Evolutionary conservation across 768 basidiomycete genomes (phyloP).

Genomic region (Trametes cingulata): DNA sequence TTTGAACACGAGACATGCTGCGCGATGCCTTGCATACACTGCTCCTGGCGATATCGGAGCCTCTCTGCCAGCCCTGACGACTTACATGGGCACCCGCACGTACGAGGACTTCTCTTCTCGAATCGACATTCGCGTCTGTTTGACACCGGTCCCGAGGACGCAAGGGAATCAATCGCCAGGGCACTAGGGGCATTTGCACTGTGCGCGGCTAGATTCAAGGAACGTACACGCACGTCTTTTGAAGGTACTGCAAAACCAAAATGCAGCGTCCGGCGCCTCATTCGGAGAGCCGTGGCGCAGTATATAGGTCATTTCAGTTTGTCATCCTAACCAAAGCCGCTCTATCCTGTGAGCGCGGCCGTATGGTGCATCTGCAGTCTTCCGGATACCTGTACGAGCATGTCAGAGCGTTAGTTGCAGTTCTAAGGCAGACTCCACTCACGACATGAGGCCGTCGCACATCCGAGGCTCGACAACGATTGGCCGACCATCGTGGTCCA

Average conservation of each 20-base stretch:
- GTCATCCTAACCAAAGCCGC: too few relatives aligned
- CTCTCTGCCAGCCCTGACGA: background rate
- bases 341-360: background rate
- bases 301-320: too few relatives aligned
- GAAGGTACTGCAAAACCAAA: background rate
- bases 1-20: background rate
- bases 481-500: constrained; percentile 9
- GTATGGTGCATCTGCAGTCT: background rate
- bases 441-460: constrained; percentile 7
- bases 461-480: background rate
- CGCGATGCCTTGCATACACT: background rate
- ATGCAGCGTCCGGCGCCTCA: too few relatives aligned
- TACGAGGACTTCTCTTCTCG: background rate
- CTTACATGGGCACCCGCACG: background rate
- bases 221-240: too few relatives aligned
- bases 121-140: background rate
- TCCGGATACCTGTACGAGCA: background rate
- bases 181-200: background rate
- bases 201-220: too few relatives aligned
- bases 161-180: background rate
- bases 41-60: background rate
- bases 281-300: too few relatives aligned
- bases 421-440: background rate
- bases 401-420: background rate
- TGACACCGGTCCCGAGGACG: background rate